Percentiles rank a stretch among this genome's conserved stretches.
Evolutionary conservation across 495 filamentous ascomycete species (phyloP).

Genomic region (Neurospora sp.): DNA sequence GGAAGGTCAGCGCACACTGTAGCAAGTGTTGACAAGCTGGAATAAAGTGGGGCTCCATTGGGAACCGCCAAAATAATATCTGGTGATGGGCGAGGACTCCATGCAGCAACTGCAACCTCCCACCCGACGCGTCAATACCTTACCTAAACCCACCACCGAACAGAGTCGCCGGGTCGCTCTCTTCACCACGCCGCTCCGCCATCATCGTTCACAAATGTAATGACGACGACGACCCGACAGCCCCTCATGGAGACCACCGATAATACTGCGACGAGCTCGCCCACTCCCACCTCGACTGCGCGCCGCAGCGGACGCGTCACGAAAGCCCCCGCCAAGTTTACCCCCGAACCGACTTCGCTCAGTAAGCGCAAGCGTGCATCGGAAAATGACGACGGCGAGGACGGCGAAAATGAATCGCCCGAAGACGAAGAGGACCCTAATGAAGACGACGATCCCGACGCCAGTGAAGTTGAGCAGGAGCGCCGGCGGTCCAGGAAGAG

Average conservation of each 20-base stretch:
- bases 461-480: slow-evolving; percentile 35
- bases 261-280: slow-evolving; percentile 36
- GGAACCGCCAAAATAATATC: slow-evolving; percentile 22
- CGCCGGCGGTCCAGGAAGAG: slow-evolving; percentile 19
- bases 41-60: background rate
- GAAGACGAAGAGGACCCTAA: slow-evolving; percentile 40
- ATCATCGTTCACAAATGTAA: slow-evolving; percentile 22
- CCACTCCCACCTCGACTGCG: slow-evolving; percentile 32
- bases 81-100: slow-evolving; percentile 10
- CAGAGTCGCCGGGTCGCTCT: slow-evolving; percentile 3
- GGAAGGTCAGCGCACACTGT: background rate
- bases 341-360: slow-evolving; percentile 32
- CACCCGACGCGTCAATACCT: slow-evolving; percentile 23
- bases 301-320: slow-evolving; percentile 77
- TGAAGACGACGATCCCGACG: slow-evolving; percentile 37
- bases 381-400: slow-evolving; percentile 37
- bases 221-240: slow-evolving; percentile 18
- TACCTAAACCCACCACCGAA: slow-evolving; percentile 8
- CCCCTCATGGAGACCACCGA: slow-evolving; percentile 46
- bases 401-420: slow-evolving; percentile 46
- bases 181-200: slow-evolving; percentile 2
- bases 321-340: slow-evolving; percentile 61
- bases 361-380: slow-evolving; percentile 48
- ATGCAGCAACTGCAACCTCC: slow-evolving; percentile 1
- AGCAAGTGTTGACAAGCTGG: background rate